Conservation (phyloP, 1,284 basidiomycete species). For the Ustilago cynodontis region DNA sequence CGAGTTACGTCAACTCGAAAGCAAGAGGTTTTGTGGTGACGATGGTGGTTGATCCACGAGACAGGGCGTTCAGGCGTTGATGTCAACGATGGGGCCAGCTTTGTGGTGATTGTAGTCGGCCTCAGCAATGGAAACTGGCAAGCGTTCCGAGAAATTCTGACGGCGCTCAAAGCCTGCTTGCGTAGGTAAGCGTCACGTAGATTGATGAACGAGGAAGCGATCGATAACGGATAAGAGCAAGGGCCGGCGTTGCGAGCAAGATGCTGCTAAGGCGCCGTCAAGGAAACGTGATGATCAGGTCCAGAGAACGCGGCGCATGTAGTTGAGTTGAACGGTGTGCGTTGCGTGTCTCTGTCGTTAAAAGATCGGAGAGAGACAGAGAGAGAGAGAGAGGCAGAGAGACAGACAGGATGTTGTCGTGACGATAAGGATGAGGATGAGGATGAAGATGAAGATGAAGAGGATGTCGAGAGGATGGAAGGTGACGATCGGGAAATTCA, state of each 20-base stretch:
- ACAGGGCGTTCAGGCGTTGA: background rate
- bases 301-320: background rate
- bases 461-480: background rate
- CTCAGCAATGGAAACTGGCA: background rate
- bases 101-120: background rate
- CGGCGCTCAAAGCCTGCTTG: no score
- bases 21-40: no score
- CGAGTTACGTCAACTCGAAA: slow-evolving; percentile 3
- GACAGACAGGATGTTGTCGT: background rate
- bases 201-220: no score
- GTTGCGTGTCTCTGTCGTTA: background rate
- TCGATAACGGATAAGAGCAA: no score
- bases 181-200: no score
- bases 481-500: slow-evolving; percentile 1
- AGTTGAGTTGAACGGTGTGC: background rate
- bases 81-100: background rate
- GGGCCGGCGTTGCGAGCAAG: no score
- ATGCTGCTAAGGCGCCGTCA: background rate
- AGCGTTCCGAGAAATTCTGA: background rate
- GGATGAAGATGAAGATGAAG: background rate
- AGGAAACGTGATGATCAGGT: background rate
- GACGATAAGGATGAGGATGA: background rate
- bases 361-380: background rate
- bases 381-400: background rate
- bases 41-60: background rate